phyloP scores from a whole-genome alignment of 306 rosid species.

The Gastrolobium villosum region DNA sequence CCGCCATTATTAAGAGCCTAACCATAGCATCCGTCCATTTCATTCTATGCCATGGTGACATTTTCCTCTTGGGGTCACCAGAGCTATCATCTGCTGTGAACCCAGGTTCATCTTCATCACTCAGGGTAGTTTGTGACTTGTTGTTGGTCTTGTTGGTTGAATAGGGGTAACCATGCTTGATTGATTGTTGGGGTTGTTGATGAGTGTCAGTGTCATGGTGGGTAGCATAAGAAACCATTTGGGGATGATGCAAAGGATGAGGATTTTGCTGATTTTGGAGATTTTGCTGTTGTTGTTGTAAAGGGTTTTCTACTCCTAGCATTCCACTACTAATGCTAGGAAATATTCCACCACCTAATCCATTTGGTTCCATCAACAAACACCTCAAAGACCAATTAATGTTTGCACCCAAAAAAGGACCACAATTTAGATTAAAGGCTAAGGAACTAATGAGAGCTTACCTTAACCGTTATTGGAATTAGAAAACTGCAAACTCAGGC shows the following conservation, averaged over 20 bases:
- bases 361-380: constrained; percentile 76
- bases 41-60: constrained; percentile 97
- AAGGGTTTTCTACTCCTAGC: constrained; percentile 72
- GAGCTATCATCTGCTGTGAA: constrained; percentile 61
- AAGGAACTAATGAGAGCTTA: constrained; percentile 3
- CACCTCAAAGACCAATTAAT: background rate
- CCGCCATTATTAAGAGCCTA: constrained; percentile 85
- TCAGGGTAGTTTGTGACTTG: constrained; percentile 50
- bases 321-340: constrained; percentile 65
- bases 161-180: constrained; percentile 59
- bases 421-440: background rate
- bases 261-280: constrained; percentile 58
- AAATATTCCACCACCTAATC: constrained; percentile 68
- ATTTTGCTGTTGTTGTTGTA: constrained; percentile 60
- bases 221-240: constrained; percentile 57
- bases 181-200: constrained; percentile 56
- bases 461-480: constrained; percentile 38
- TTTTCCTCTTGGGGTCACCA: constrained; percentile 71
- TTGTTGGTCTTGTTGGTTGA: constrained; percentile 50
- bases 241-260: constrained; percentile 61
- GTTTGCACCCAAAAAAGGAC: background rate
- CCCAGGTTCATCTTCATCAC: constrained; percentile 83
- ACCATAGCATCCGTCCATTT: constrained; percentile 97
- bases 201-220: constrained; percentile 67
- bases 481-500: constrained; percentile 3